Percentiles rank a stretch among this genome's conserved stretches.
Conservation (phyloP, 2,329 filamentous ascomycete genomes). For the Hypoxylon sp. region DNA sequence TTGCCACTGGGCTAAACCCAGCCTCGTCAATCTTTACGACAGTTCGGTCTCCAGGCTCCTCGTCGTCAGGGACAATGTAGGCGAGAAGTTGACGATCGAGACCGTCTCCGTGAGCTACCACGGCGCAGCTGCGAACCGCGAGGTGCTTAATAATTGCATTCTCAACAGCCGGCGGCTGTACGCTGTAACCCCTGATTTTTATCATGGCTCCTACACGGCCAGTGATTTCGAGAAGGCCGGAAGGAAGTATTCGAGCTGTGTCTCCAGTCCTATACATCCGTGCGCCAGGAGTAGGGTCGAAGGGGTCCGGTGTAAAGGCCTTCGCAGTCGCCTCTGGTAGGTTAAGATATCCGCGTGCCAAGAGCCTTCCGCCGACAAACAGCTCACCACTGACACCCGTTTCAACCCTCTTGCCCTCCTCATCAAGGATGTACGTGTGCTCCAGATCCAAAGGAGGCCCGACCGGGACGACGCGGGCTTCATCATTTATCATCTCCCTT, state of each 20-base stretch:
- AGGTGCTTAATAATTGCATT: conserved; percentile 77
- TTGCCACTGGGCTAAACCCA: conserved; percentile 77
- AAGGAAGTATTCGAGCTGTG: conserved; percentile 74
- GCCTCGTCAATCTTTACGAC: conserved; percentile 75
- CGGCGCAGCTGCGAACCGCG: conserved; percentile 77
- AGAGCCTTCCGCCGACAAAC: conserved; percentile 78
- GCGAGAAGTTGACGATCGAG: conserved; percentile 81
- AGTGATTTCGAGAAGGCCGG: conserved; percentile 79
- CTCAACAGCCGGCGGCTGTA: conserved; percentile 82
- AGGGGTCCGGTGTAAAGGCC: conserved; percentile 76
- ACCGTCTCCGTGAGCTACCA: conserved; percentile 80
- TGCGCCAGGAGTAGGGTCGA: conserved; percentile 68
- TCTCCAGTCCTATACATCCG: conserved; percentile 83
- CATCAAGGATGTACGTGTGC: conserved; percentile 79
- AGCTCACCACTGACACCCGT: conserved; percentile 76
- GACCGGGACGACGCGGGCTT: conserved; percentile 78
- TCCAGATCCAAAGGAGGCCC: conserved; percentile 76
- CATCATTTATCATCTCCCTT: conserved; percentile 71
- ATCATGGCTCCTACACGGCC: conserved; percentile 84
- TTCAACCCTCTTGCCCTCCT: conserved; percentile 73
- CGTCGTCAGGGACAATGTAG: conserved; percentile 78
- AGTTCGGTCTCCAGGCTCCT: conserved; percentile 68
- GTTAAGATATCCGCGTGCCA: conserved; percentile 83
- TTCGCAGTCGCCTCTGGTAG: conserved; percentile 81
- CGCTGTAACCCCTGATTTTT: conserved; percentile 82